These are phyloP conservation scores for Yamadazyma mexicana DNA, from an alignment of 1,139 yeast genomes.

Conservation along the genomic window DNA sequence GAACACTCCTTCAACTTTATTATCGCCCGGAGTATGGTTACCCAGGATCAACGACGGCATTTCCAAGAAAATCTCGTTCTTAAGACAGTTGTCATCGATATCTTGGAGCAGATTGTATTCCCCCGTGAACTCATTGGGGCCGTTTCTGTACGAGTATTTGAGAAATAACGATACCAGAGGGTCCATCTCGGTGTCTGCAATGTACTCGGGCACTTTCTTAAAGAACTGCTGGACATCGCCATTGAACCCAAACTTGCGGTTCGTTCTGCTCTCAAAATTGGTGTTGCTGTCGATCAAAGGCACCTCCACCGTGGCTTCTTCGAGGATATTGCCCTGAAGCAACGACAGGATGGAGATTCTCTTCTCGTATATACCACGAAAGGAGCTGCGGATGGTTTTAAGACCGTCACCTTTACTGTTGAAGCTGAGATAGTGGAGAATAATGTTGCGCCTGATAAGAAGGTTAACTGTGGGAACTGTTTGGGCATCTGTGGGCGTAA, in stretches of 20 bases:
- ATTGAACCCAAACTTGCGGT: conserved; percentile 1
- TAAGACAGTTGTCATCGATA: background rate
- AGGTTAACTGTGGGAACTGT: background rate
- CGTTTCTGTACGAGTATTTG: background rate
- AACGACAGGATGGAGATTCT: conserved; percentile 1
- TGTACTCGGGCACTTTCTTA: conserved; percentile 1
- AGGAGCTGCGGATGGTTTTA: background rate
- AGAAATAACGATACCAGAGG: conserved; percentile 1
- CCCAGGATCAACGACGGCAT: conserved; percentile 1
- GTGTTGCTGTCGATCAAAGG: conserved; percentile 1
- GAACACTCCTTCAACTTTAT: conserved; percentile 2
- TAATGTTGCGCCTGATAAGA: background rate
- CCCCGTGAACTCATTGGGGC: background rate
- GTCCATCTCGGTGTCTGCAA: background rate
- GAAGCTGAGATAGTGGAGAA: background rate
- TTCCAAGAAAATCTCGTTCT: conserved; percentile 2
- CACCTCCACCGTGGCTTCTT: conserved; percentile 2
- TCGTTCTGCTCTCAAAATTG: background rate
- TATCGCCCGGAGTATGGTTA: background rate
- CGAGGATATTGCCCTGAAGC: background rate
- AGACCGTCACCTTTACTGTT: background rate
- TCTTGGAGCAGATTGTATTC: background rate
- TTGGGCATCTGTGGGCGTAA: background rate
- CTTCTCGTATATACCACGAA: conserved; percentile 1
- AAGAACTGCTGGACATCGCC: conserved; percentile 1